Evolutionary conservation across 306 rosid species (phyloP).

Genomic region (Datisca glomerata): DNA sequence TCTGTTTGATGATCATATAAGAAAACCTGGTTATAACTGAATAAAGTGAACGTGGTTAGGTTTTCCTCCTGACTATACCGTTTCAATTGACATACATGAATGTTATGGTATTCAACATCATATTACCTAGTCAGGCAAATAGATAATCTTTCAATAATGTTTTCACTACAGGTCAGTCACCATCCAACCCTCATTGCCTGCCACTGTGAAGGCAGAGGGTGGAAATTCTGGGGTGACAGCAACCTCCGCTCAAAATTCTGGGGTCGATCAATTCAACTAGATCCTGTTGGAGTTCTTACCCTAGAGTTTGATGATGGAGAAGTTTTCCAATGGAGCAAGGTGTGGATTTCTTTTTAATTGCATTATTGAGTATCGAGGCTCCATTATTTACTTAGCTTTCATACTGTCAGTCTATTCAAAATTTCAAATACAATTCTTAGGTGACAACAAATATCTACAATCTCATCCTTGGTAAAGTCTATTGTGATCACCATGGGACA

Average conservation of each 20-base stretch:
- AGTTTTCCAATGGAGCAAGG: slow-evolving; percentile 98
- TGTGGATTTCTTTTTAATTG: slow-evolving; percentile 15
- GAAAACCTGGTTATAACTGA: no score
- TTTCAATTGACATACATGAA: slow-evolving; percentile 6
- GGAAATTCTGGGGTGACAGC: slow-evolving; percentile 98
- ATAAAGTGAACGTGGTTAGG: no score
- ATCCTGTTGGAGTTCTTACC: slow-evolving; percentile 79
- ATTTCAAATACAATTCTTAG: no score
- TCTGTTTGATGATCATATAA: no score
- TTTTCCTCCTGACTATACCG: background rate
- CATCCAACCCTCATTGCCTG: slow-evolving; percentile 96
- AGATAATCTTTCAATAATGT: slow-evolving; percentile 3
- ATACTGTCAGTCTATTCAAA: no score
- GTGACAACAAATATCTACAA: slow-evolving; percentile 90
- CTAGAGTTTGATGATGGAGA: slow-evolving; percentile 95
- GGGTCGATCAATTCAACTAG: slow-evolving; percentile 97
- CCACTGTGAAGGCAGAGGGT: slow-evolving; percentile 98
- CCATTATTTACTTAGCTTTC: no score
- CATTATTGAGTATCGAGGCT: no score
- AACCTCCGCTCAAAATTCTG: slow-evolving; percentile 90
- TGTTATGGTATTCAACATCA: no score
- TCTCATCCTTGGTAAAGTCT: slow-evolving; percentile 86
- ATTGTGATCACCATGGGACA: slow-evolving; percentile 91
- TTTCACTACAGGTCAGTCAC: slow-evolving; percentile 77
- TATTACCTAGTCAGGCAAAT: no score